Conservation (phyloP, 768 basidiomycete species). For the Amanita muscaria region DNA sequence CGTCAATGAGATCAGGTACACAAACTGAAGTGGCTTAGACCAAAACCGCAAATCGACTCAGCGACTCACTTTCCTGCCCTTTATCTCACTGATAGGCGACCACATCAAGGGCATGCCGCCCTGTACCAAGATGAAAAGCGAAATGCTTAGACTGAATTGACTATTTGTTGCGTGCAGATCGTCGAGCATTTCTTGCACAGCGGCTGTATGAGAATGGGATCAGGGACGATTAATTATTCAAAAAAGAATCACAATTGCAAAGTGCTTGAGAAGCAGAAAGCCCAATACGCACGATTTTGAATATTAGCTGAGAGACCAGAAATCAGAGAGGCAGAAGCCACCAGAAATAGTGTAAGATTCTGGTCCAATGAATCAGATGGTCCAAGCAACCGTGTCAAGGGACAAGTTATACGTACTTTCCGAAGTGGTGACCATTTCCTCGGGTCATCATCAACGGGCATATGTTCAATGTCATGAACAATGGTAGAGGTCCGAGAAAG, state of each 20-base stretch:
- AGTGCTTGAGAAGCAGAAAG: not conserved
- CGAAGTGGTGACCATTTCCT: slow-evolving; percentile 45
- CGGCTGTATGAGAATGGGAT: slow-evolving; percentile 35
- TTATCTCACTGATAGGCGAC: slow-evolving; percentile 65
- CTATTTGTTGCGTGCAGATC: slow-evolving; percentile 51
- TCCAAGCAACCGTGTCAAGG: not conserved
- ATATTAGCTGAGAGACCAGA: slow-evolving; percentile 51
- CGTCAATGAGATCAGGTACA: slow-evolving; percentile 44
- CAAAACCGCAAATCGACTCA: not conserved
- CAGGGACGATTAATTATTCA: slow-evolving; percentile 12
- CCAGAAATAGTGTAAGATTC: slow-evolving; percentile 36
- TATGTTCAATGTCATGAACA: slow-evolving; percentile 39
- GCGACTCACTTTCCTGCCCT: slow-evolving; percentile 54
- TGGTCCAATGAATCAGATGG: slow-evolving; percentile 12
- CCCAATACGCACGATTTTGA: slow-evolving; percentile 47
- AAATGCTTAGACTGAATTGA: slow-evolving; percentile 60
- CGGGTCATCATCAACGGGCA: slow-evolving; percentile 52
- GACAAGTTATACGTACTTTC: slow-evolving; percentile 34
- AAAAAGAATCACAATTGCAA: slow-evolving; percentile 13
- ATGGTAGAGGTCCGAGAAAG: not conserved
- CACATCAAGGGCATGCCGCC: slow-evolving; percentile 60
- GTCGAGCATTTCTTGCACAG: slow-evolving; percentile 48
- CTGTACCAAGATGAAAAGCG: slow-evolving; percentile 67
- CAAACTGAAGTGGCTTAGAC: slow-evolving; percentile 21
- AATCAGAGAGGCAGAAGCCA: slow-evolving; percentile 47